phyloP scores from a whole-genome alignment of 805 yeast genomes.

The Scheffersomyces amazonensis region DNA sequence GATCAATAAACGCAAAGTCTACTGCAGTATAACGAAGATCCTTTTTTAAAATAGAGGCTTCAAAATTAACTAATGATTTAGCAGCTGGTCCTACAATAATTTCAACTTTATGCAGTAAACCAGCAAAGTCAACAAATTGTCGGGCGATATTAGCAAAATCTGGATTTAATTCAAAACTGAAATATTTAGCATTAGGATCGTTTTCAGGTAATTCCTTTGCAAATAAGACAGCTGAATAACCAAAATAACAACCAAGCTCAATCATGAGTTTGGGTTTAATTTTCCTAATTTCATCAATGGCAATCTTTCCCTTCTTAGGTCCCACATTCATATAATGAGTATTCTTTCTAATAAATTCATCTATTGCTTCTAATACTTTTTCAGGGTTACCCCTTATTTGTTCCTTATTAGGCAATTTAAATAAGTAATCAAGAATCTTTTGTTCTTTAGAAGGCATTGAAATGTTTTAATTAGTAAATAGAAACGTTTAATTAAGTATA shows the following conservation, averaged over 20 bases:
- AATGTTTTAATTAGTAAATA: no score
- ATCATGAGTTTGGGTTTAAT: slow-evolving; percentile 23
- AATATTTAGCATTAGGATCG: slow-evolving; percentile 25
- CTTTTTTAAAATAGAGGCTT: slow-evolving; percentile 9
- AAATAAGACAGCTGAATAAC: slow-evolving; percentile 36
- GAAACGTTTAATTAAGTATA: no score
- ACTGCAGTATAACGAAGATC: slow-evolving; percentile 14
- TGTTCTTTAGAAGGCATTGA: slow-evolving; percentile 17
- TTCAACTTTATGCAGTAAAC: slow-evolving; percentile 25
- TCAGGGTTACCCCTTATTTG: slow-evolving; percentile 27
- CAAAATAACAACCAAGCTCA: slow-evolving; percentile 33
- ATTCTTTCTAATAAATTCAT: slow-evolving; percentile 15
- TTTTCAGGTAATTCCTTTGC: slow-evolving; percentile 19
- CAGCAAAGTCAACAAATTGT: slow-evolving; percentile 30
- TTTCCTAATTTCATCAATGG: slow-evolving; percentile 19
- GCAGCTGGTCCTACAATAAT: slow-evolving; percentile 32
- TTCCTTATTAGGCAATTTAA: slow-evolving; percentile 21
- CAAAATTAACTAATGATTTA: slow-evolving; percentile 22
- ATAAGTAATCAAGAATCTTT: slow-evolving; percentile 19
- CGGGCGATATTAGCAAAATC: slow-evolving; percentile 29
- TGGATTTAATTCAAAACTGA: slow-evolving; percentile 28
- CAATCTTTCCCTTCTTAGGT: slow-evolving; percentile 22
- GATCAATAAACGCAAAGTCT: slow-evolving; percentile 42
- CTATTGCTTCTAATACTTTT: slow-evolving; percentile 27
- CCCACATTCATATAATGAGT: slow-evolving; percentile 31